phyloP scores from a whole-genome alignment of 169 alveolate species.

The Cryptosporidium canis region DNA sequence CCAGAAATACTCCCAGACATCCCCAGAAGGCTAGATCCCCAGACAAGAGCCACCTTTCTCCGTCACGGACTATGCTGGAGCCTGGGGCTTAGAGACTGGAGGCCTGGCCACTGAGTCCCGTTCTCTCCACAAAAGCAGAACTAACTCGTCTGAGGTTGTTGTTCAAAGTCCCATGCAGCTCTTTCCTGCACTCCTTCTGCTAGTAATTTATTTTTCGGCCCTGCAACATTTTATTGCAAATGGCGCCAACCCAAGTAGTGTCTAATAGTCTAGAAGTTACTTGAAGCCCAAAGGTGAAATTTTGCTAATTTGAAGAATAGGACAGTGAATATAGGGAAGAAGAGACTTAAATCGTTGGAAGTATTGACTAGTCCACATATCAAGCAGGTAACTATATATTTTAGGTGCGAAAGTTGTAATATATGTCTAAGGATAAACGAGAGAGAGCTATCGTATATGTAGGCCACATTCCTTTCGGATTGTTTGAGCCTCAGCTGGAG shows the following conservation, averaged over 20 bases:
- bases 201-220: too few relatives aligned
- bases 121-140: too few relatives aligned
- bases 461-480: constrained; percentile 90
- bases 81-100: too few relatives aligned
- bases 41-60: too few relatives aligned
- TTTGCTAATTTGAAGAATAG: background rate
- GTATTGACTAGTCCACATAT: too few relatives aligned
- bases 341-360: too few relatives aligned
- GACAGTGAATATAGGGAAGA: background rate
- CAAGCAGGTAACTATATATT: background rate
- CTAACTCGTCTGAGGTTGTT: too few relatives aligned
- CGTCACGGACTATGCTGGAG: too few relatives aligned
- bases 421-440: constrained; percentile 39
- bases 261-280: background rate
- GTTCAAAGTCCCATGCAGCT: too few relatives aligned
- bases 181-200: background rate
- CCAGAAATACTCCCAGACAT: too few relatives aligned
- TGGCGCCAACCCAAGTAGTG: constrained; percentile 2
- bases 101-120: too few relatives aligned
- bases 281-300: background rate
- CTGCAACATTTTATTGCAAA: background rate
- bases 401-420: background rate
- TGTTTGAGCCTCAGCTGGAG: constrained; percentile 82
- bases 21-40: too few relatives aligned
- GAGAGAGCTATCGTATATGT: constrained; percentile 83